Conservation (phyloP, 179 eudicot genomes). For the Corrigiola litoralis region DNA sequence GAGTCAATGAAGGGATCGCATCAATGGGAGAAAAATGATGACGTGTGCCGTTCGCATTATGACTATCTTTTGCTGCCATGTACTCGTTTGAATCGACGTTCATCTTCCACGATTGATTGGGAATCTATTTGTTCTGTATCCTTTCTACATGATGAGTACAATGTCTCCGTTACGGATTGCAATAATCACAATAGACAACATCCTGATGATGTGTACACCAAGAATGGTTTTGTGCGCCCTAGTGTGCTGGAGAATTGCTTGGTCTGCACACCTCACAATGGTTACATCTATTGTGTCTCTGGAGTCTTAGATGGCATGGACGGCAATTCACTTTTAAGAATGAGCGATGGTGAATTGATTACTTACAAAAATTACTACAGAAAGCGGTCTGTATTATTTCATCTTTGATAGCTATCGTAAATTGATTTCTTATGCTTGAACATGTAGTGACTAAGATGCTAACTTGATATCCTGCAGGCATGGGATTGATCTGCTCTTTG, state of each 20-base stretch:
- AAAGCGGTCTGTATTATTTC: conserved; percentile 33
- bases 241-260: conserved; percentile 59
- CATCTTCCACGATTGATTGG: conserved; percentile 66
- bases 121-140: conserved; percentile 41
- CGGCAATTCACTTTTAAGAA: conserved; percentile 41
- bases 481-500: conserved; percentile 51
- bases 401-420: neutral
- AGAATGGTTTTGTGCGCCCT: conserved; percentile 40
- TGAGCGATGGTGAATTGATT: conserved; percentile 29
- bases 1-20: conserved; percentile 24
- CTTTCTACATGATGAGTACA: conserved; percentile 11
- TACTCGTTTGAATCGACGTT: conserved; percentile 14
- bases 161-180: conserved; percentile 5
- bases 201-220: conserved; percentile 31
- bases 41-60: conserved; percentile 14
- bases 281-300: conserved; percentile 46
- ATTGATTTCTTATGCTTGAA: neutral
- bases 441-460: neutral
- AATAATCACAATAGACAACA: conserved; percentile 5
- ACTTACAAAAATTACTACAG: conserved; percentile 57
- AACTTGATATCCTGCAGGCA: conserved; percentile 38
- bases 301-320: conserved; percentile 45
- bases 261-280: conserved; percentile 80
- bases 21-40: conserved; percentile 8
- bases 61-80: conserved; percentile 79